These are phyloP conservation scores for Coelastrella sp. DNA, from an alignment of 139 green algal genomes.

Conservation along the genomic window DNA sequence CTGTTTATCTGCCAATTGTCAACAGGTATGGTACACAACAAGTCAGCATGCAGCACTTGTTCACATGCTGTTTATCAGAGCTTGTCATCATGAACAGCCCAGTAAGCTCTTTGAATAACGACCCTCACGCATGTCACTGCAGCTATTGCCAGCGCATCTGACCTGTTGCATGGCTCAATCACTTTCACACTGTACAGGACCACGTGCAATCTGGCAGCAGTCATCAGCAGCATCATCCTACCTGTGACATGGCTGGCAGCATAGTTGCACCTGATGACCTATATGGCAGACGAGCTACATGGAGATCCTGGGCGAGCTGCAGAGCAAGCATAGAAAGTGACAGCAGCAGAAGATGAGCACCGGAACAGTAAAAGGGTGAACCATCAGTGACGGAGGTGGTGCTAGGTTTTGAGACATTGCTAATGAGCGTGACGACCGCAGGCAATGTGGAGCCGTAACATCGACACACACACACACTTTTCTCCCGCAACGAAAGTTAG, in stretches of 20 bases:
- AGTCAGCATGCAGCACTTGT: too few species aligned
- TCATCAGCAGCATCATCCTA: background rate
- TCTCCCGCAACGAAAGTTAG: too few species aligned
- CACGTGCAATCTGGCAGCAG: background rate
- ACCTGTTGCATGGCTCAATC: background rate
- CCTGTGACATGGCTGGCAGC: constrained; percentile 36
- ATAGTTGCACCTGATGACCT: background rate
- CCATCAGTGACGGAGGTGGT: background rate
- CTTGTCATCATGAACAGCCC: too few species aligned
- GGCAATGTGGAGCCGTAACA: too few species aligned
- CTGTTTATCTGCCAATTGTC: too few species aligned
- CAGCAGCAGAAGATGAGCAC: background rate
- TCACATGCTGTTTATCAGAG: too few species aligned
- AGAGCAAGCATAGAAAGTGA: background rate
- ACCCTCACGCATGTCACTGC: too few species aligned
- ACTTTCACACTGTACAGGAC: background rate
- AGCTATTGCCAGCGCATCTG: background rate
- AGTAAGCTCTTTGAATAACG: too few species aligned
- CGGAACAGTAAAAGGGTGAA: background rate
- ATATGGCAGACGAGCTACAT: background rate
- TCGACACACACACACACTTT: too few species aligned
- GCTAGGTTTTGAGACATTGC: background rate
- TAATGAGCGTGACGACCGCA: background rate
- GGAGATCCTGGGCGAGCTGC: background rate
- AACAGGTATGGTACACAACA: too few species aligned